Conservation (phyloP, 192 early-diverging fungal genomes). For the Phlyctochytrium bullatum region DNA sequence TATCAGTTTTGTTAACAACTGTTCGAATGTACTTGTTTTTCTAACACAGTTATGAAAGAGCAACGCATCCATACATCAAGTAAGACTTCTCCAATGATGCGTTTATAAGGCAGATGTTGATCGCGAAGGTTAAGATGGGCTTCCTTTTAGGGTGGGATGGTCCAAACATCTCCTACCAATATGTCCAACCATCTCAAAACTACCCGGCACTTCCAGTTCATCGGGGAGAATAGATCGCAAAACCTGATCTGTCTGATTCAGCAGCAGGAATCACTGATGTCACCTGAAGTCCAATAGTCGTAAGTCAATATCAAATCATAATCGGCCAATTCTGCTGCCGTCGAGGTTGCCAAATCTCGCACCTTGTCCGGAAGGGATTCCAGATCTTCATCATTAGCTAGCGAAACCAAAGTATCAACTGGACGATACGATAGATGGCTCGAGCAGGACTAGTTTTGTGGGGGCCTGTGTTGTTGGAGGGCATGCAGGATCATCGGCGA, state of each 20-base stretch:
- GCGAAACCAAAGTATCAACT: not conserved
- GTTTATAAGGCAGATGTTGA: slow-evolving; percentile 84
- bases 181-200: slow-evolving; percentile 66
- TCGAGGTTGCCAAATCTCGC: slow-evolving; percentile 46
- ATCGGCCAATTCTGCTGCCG: slow-evolving; percentile 48
- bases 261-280: not conserved
- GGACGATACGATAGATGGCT: not conserved
- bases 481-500: not conserved
- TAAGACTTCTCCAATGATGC: slow-evolving; percentile 90
- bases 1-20: slow-evolving; percentile 96
- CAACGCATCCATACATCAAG: slow-evolving; percentile 67
- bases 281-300: slow-evolving; percentile 86
- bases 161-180: slow-evolving; percentile 65
- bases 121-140: slow-evolving; percentile 96
- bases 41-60: slow-evolving; percentile 31
- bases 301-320: slow-evolving; percentile 69
- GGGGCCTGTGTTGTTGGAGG: not conserved
- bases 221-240: slow-evolving; percentile 84
- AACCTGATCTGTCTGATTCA: slow-evolving; percentile 68
- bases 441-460: not conserved
- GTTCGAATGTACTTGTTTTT: slow-evolving; percentile 85
- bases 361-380: slow-evolving; percentile 45
- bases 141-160: slow-evolving; percentile 17
- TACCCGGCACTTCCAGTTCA: slow-evolving; percentile 75
- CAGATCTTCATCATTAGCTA: slow-evolving; percentile 2